Base-by-base conservation (phyloP, 495 filamentous ascomycete species). In the Aspergillus cristatus region DNA sequence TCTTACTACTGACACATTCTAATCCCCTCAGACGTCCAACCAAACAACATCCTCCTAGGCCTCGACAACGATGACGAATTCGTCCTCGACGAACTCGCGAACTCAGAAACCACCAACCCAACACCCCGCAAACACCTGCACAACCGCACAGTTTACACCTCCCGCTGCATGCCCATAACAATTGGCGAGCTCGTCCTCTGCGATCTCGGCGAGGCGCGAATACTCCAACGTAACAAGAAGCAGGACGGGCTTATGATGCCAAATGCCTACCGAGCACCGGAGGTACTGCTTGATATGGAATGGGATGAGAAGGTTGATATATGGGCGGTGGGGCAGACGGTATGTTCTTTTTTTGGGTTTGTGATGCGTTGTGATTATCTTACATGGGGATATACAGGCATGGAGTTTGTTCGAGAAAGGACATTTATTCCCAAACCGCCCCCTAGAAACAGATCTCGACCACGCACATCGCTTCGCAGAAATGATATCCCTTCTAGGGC, bases 371-470 rank as follows among this genome's bases (percentile, higher is more conserved):
- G n/a, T n/a, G n/a, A n/a, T n/a, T n/a, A n/a, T n/a, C n/a, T n/a
- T n/a, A n/a, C n/a, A n/a, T n/a, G n/a, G n/a, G n/a, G n/a, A n/a
- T n/a, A n/a, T 30, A 3, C 31, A 68, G 67, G 46, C 61, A 24
- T 72, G 64, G 65, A 57, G 64, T 40, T 14, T 52, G 18, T 67
- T 65, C 34, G 61, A 70, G 43, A 53, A 55, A 16, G 44, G 51
- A 6, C 52, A 63, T 37, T 43, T 70, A 14, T 71, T 72, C 41
- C 36, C 32, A 2, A 54, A 54, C 18, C 26, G 35, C 13, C 51
- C 60, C 36, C 55, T 55, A 10, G 57, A 64, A 54, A 60, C 11
- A 14, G 39, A 55, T 1, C 26, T 33, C 11, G 45, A 41, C 18
- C 12, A 34, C 2, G 40, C 38, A n/a, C 42, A 41, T 17, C 58